Conservation (phyloP, 1,284 basidiomycete genomes). For the Fomitopsis palustris region DNA sequence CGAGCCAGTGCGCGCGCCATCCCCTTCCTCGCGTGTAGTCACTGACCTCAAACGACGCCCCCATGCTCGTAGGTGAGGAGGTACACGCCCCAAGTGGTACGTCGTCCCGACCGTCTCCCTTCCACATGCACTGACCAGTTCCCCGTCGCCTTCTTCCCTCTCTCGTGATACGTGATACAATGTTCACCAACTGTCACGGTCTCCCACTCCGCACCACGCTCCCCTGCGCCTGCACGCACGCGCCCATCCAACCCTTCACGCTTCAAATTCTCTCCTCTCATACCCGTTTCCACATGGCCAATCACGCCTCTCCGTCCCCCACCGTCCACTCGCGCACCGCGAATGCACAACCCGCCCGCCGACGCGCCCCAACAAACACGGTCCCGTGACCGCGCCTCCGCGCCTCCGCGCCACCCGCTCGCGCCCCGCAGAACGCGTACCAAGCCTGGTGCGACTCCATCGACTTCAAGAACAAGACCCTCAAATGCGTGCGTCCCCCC, state of each 20-base stretch:
- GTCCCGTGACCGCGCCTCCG: no score
- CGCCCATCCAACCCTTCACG: not conserved
- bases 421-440: constrained; percentile 45
- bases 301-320: not conserved
- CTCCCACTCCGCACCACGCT: no score
- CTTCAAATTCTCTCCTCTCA: no score
- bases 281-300: no score
- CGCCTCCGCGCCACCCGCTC: not conserved
- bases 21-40: not conserved
- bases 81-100: constrained; percentile 53
- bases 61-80: constrained; percentile 41
- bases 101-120: constrained; percentile 17
- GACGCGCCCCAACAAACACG: no score
- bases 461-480: constrained; percentile 59
- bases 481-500: constrained; percentile 50
- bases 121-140: not conserved
- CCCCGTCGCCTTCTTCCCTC: not conserved
- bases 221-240: not conserved
- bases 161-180: no score
- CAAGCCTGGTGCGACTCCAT: constrained; percentile 74
- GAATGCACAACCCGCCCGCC: not conserved
- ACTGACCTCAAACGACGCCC: not conserved
- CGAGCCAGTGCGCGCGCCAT: constrained; percentile 60
- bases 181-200: not conserved
- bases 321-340: not conserved